Evolutionary conservation across 2,329 filamentous ascomycete species (phyloP).

Genomic region (Plectosphaerella cucumerina): DNA sequence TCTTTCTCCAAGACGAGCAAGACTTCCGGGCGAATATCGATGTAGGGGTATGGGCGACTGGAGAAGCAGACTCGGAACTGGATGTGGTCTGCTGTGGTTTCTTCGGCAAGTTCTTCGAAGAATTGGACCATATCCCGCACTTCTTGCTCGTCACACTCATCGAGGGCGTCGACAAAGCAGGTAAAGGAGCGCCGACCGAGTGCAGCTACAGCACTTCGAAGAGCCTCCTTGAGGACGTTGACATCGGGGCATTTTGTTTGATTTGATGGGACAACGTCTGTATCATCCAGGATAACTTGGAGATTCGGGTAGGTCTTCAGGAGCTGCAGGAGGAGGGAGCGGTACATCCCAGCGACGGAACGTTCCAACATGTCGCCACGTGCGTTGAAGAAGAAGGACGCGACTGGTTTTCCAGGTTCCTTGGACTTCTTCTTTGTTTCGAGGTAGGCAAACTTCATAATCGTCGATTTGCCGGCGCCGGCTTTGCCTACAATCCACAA

Average conservation of each 20-base stretch:
- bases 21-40: conserved; percentile 2
- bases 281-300: conserved; percentile 23
- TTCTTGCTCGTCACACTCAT: conserved; percentile 5
- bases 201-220: not conserved
- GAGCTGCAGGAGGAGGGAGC: conserved; percentile 43
- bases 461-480: conserved; percentile 39
- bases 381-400: conserved; percentile 45
- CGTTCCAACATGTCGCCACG: conserved; percentile 37
- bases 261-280: not conserved
- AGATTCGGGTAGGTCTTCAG: conserved; percentile 28
- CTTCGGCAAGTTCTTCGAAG: not conserved
- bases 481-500: conserved; percentile 44
- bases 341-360: conserved; percentile 42
- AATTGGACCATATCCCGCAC: not conserved
- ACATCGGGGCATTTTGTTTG: not conserved
- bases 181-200: conserved; percentile 7
- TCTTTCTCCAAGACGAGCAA: conserved; percentile 21
- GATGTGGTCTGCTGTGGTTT: not conserved
- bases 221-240: not conserved
- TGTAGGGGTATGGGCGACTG: conserved; percentile 6
- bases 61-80: conserved; percentile 3
- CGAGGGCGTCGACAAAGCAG: conserved; percentile 8
- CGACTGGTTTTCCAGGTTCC: not conserved
- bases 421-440: not conserved
- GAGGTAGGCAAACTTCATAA: conserved; percentile 35